phyloP scores from a whole-genome alignment of 1,284 basidiomycete genomes.

The Pseudozyma sp. region DNA sequence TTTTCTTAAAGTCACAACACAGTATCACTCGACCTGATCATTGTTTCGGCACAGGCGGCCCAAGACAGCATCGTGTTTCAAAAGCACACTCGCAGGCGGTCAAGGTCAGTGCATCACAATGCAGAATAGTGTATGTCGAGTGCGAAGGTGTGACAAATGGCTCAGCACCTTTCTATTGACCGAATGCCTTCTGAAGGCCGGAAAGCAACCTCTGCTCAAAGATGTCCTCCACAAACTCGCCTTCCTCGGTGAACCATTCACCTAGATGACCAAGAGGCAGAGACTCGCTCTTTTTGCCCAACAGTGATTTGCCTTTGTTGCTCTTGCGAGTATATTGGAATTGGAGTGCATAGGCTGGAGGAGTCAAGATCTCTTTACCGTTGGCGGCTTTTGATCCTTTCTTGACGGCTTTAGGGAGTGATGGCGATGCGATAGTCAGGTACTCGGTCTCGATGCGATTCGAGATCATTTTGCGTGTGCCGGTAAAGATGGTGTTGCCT shows the following conservation, averaged over 20 bases:
- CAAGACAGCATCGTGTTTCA: not conserved
- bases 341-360: slow-evolving; percentile 60
- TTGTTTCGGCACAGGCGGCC: not conserved
- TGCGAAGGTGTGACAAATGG: not conserved
- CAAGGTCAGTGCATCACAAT: not conserved
- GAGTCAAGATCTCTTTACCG: slow-evolving; percentile 49
- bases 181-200: slow-evolving; percentile 53
- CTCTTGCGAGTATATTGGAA: slow-evolving; percentile 54
- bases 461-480: slow-evolving; percentile 53
- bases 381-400: slow-evolving; percentile 22
- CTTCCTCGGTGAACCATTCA: slow-evolving; percentile 67
- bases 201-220: slow-evolving; percentile 59
- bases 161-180: slow-evolving; percentile 18
- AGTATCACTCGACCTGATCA: not conserved
- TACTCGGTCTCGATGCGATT: slow-evolving; percentile 56
- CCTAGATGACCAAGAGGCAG: slow-evolving; percentile 62
- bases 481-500: slow-evolving; percentile 60
- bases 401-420: slow-evolving; percentile 45
- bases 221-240: slow-evolving; percentile 60
- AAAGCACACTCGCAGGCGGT: not conserved
- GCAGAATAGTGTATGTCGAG: not conserved
- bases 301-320: slow-evolving; percentile 45
- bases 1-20: no score
- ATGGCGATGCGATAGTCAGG: slow-evolving; percentile 52
- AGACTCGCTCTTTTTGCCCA: slow-evolving; percentile 40